Evolutionary conservation across 139 green algal species (phyloP), one percentile per base, ranked within the genome.

Genomic region (Haematococcus sp.): DNA sequence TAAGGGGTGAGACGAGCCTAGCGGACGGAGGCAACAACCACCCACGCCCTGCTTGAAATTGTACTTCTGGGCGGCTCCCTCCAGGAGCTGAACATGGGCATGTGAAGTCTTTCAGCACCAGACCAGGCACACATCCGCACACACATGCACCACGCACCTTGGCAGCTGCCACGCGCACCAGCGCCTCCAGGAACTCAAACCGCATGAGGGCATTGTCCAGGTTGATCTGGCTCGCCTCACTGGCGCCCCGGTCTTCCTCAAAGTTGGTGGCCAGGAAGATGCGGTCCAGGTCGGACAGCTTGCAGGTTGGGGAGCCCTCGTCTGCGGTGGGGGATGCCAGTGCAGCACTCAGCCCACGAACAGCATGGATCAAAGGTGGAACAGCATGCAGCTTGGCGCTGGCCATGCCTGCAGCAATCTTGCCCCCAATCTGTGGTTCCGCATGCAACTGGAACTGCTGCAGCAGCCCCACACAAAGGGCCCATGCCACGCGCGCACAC

Each of bases 191-290:
- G 65, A 87, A 90, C 76, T 90, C 82, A 32, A 78, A 84, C 1
- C 87, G 78, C 71, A 85, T 84, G 31, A 92, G 74, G 3, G 80
- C 64, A 40, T 89, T 80, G 69, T 89, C 84, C 20, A 74, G 54
- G 65, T 82, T 83, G 43, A 66, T 67, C 56, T 84, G 31, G 40
- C 64, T 31, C 64, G 40, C 64, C 40, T 71, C 9, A 19, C 64
- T 58, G 40, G 4, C 23, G n/a, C 40, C 0, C 32, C 55, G 52
- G 27, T 74, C 78, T 70, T 78, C 74, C 63, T 78, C 74, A 58
- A 74, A 75, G 63, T 79, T 89, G 54, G 76, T 70, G 19, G 79
- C 73, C 32, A 89, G 83, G 82, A 91, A 91, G 30, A 90, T 64
- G 31, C 84, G 88, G 77, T 88, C 82, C 27, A 85, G 75, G 69